Evolutionary conservation across 306 rosid species (phyloP), one percentile per base, ranked within the genome.

Genomic region (Dalbergia cochinchinensis): DNA sequence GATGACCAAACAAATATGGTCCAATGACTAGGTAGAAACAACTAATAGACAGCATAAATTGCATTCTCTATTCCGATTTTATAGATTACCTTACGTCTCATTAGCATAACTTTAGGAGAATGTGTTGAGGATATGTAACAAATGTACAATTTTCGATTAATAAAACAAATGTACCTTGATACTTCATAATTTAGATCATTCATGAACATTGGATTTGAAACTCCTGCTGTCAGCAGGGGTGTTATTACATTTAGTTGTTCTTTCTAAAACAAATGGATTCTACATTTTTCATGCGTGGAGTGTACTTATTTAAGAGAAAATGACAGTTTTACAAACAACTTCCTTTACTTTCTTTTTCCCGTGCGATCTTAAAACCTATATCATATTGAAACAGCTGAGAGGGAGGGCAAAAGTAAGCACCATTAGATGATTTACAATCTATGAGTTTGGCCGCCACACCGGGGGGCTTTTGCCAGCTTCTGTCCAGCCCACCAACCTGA

Each of bases 381-480:
- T 22, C 62, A 69, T 16, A 60, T 12, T 26, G 70, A 15, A 78
- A 51, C 11, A 62, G 61, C 1, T 12, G 69, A 50, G 76, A 70
- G 9, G 13, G 5, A 51, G 53, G 16, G 77, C 16, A 64, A 34
- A 37, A 22, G 68, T 20, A 69, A 15, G 66, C 80, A 92, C 98
- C 98, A 10, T 91, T 91, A 18, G 89, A 34, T 55, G 99, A 80
- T 86, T 84, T 94, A 71, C 79, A 68, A 69, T 86, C 88, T 51
- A 88, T 76, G 65, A 94, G 97, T 77, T 94, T 94, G 26, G 99
- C 99, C 11, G 87, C 85, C 66, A 92, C 99, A 80, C 97, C 99
- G 1, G 97, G 90, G 7, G 97, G 92, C 77, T 81, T 91, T 82
- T 86, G 89, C 99, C 99, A 94, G 89, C 99, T 94, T 88, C 97